Base-by-base conservation (phyloP, 306 rosid species). In the Fragaria nilgerrensis region DNA sequence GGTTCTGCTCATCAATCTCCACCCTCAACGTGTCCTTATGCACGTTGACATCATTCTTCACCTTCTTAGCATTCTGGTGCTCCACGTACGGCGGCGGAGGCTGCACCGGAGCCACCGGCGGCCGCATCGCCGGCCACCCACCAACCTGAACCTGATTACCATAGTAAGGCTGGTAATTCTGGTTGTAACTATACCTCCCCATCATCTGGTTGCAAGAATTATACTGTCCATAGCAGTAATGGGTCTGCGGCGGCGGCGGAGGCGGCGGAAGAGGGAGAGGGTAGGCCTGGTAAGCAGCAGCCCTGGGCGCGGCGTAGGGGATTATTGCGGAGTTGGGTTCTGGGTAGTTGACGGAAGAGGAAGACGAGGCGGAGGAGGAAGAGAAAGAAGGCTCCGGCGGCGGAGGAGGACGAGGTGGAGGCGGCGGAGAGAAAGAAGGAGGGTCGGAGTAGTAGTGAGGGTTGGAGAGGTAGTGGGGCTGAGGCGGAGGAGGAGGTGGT, bases 31-130 rank as follows among this genome's bases (percentile, higher is more conserved):
- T 90, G 68, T 85, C 92, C 78, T 94, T 94, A 65, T 82, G 95
- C 52, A 94, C 89, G 72, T 92, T 94, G 29, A 94, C 98, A 50
- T 89, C 86, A 66, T 85, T 94, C 75, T 78, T 85, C 6, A 94
- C 89, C 91, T 90, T 94, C 88, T 92, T 92, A 6, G 98, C 90
- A 41, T 85, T 78, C 76, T 87, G 96, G 62, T 92, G 96, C 71
- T 90, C 96, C 16, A 94, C 94, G 20, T 82, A 85, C 25, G 89
- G 96, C 10, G 78, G 74, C 29, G 85, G 93, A 1, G 90, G 91
- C 8, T 70, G 79, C n/a, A 67, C 16, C 3, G 79, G 84, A 64
- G 69, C 81, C 75, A 64, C 32, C 7, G 70, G 53, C 20, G 89
- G 78, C 61, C 82, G 86, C 77, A 82, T 49, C 70, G 87, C 66